A percentile compares a stretch with the other conserved stretches of the same genome.
Evolutionary conservation across 495 filamentous ascomycete species (phyloP).

Genomic region (Aspergillus kassunensis): DNA sequence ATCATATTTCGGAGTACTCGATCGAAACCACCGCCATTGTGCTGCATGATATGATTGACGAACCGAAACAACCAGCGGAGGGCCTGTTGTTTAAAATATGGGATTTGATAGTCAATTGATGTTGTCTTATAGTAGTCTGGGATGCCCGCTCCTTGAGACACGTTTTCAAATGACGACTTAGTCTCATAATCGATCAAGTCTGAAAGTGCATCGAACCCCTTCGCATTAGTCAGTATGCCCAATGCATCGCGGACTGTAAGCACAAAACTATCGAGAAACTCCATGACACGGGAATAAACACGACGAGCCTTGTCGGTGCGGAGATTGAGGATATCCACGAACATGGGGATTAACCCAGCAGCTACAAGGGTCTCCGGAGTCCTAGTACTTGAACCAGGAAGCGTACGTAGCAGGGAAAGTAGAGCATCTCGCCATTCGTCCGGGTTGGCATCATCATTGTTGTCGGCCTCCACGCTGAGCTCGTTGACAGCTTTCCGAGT

Average conservation of each 20-base stretch:
- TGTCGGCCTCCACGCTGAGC: slow-evolving; percentile 58
- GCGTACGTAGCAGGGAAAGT: slow-evolving; percentile 72
- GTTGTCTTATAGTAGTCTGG: slow-evolving; percentile 72
- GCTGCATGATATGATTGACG: slow-evolving; percentile 89
- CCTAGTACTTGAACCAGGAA: slow-evolving; percentile 64
- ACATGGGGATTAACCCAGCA: slow-evolving; percentile 80
- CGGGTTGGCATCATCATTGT: slow-evolving; percentile 53
- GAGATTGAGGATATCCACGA: slow-evolving; percentile 84
- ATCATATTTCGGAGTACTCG: slow-evolving; percentile 88
- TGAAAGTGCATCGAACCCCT: slow-evolving; percentile 81
- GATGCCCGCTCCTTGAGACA: slow-evolving; percentile 66
- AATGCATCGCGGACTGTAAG: slow-evolving; percentile 79
- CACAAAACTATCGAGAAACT: slow-evolving; percentile 81
- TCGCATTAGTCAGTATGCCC: slow-evolving; percentile 68
- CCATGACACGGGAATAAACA: slow-evolving; percentile 72
- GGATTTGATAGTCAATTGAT: slow-evolving; percentile 85
- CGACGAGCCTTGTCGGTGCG: slow-evolving; percentile 78
- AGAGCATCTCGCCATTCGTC: slow-evolving; percentile 89
- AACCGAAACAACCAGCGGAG: slow-evolving; percentile 94
- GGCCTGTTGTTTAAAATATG: slow-evolving; percentile 86
- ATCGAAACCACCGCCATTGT: slow-evolving; percentile 80
- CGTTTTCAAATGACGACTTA: slow-evolving; percentile 60
- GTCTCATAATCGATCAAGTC: slow-evolving; percentile 80
- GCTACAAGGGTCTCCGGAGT: slow-evolving; percentile 72
- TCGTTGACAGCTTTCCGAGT: slow-evolving; percentile 84